Conservation (phyloP, 805 yeast species). For the Millerozyma miso region DNA sequence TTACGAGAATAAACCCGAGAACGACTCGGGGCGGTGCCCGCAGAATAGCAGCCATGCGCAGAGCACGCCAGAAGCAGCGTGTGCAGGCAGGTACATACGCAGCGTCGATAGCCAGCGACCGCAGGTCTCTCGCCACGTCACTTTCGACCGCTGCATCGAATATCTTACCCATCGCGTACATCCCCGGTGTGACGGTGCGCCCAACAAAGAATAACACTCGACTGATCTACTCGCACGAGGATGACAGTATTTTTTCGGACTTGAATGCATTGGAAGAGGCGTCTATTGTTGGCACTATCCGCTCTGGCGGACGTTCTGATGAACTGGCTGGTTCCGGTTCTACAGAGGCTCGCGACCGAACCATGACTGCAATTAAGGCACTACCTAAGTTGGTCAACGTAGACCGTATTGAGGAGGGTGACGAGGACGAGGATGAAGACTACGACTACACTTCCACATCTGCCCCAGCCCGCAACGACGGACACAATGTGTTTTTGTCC, state of each 20-base stretch:
- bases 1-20: conserved; percentile 36
- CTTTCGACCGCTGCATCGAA: conserved; percentile 76
- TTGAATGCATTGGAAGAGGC: conserved; percentile 43
- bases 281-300: conserved; percentile 38
- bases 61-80: conserved; percentile 13
- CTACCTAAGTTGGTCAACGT: conserved; percentile 67
- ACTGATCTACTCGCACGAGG: conserved; percentile 42
- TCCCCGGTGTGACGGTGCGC: conserved; percentile 84
- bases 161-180: conserved; percentile 85
- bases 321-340: not conserved
- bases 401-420: conserved; percentile 42
- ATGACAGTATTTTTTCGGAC: conserved; percentile 40
- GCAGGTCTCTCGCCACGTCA: conserved; percentile 57
- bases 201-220: conserved; percentile 42
- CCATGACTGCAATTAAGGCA: conserved; percentile 74
- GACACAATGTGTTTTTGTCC: not conserved
- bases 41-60: conserved; percentile 2
- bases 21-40: not conserved
- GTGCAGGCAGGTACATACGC: conserved; percentile 18
- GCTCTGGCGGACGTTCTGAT: conserved; percentile 1
- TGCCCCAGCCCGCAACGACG: not conserved
- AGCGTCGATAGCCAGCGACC: conserved; percentile 16
- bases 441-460: conserved; percentile 18
- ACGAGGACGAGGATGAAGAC: conserved; percentile 28
- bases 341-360: conserved; percentile 21